These are phyloP conservation scores for Cardamine occulta DNA, from an alignment of 345 rosid genomes.

Conservation along the genomic window DNA sequence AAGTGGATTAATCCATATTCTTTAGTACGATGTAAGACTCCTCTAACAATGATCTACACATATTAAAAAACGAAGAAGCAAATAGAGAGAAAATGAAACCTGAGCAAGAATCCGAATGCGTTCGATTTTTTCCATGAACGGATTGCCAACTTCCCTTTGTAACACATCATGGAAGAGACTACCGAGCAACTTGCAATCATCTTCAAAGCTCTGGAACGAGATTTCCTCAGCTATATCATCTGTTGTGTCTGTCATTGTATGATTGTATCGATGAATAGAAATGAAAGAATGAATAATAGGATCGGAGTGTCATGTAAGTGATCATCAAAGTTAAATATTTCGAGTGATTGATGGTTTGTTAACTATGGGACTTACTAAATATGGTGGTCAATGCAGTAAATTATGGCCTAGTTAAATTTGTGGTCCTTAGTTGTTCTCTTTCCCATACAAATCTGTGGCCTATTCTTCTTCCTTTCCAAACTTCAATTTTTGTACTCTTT, in stretches of 20 bases:
- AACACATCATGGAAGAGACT: conserved; percentile 84
- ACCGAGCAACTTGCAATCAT: conserved; percentile 87
- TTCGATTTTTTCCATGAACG: conserved; percentile 76
- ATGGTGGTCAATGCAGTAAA: conserved; percentile 16
- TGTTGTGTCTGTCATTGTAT: conserved; percentile 91
- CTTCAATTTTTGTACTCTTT: neutral
- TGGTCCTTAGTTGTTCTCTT: neutral
- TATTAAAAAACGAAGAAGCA: neutral
- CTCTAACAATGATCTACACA: neutral
- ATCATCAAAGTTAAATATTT: conserved; percentile 12
- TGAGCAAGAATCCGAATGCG: conserved; percentile 79
- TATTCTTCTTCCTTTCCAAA: neutral
- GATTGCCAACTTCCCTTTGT: conserved; percentile 71
- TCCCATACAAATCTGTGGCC: conserved; percentile 3
- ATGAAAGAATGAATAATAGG: neutral
- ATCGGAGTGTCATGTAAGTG: conserved; percentile 2
- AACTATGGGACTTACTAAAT: conserved; percentile 15
- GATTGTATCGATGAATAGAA: conserved; percentile 48
- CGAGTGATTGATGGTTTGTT: conserved; percentile 13
- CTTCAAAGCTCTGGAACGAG: conserved; percentile 92
- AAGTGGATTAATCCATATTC: neutral
- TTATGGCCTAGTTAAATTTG: conserved; percentile 24
- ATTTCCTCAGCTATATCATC: conserved; percentile 96
- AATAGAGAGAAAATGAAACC: conserved; percentile 42
- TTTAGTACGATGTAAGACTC: neutral